Percentiles rank a stretch among this genome's conserved stretches.
Conservation (phyloP, 148 eudicot species). For the Suaeda aralocaspica region DNA sequence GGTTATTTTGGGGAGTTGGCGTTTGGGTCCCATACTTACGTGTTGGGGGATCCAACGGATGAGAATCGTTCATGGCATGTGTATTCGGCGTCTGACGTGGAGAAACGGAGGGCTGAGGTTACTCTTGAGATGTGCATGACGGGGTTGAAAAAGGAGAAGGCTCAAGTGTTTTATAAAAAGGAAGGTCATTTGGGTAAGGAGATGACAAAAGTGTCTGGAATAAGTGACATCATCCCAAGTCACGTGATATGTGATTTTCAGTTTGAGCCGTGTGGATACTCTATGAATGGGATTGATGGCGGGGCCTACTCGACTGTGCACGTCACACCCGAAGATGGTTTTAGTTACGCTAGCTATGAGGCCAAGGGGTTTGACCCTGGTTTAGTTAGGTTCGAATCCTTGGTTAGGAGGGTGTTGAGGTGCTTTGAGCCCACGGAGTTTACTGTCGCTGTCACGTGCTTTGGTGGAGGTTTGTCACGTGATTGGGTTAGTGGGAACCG, state of each 20-base stretch:
- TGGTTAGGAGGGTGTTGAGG: conserved; percentile 38
- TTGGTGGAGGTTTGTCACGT: conserved; percentile 11
- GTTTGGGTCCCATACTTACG: conserved; percentile 31
- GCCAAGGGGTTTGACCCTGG: conserved; percentile 42
- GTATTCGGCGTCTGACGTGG: conserved; percentile 27
- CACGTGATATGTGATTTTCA: conserved; percentile 47
- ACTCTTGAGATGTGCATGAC: conserved; percentile 54
- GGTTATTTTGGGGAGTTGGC: conserved; percentile 37
- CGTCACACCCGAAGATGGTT: conserved; percentile 56
- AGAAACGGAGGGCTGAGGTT: conserved; percentile 16
- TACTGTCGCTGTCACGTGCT: conserved; percentile 34
- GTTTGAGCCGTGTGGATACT: conserved; percentile 58
- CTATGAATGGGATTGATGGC: conserved; percentile 51
- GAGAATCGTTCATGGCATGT: conserved; percentile 40
- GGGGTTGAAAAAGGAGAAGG: conserved; percentile 32
- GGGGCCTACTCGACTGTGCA: conserved; percentile 47
- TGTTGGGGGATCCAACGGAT: conserved; percentile 40
- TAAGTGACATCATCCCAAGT: conserved; percentile 37
- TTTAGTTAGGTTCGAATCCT: conserved; percentile 11
- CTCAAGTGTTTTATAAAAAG: conserved; percentile 35
- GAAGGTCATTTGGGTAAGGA: conserved; percentile 16
- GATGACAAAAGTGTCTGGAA: conserved; percentile 45
- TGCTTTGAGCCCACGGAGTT: conserved; percentile 47
- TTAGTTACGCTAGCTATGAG: conserved; percentile 61
- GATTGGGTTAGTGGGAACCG: conserved; percentile 24